Evolutionary conservation across 2,329 filamentous ascomycete genomes (phyloP).

Genomic region (Xylariomycetidae sp.): DNA sequence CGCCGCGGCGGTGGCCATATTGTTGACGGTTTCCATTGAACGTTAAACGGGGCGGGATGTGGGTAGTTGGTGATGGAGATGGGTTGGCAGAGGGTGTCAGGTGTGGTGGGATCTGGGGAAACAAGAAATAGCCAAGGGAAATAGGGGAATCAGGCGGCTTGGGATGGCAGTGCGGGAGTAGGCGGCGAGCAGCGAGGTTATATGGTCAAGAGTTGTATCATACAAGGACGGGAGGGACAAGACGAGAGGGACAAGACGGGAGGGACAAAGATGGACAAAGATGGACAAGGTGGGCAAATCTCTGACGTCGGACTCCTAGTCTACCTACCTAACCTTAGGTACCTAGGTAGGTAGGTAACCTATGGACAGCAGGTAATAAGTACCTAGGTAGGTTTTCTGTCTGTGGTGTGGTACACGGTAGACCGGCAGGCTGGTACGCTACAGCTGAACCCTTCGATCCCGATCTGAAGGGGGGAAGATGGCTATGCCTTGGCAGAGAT

Average conservation of each 20-base stretch:
- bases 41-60: neutral
- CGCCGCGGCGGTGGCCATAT: constrained; percentile 44
- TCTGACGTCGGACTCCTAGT: too few species aligned
- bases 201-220: constrained; percentile 3
- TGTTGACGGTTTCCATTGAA: constrained; percentile 61
- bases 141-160: constrained; percentile 4
- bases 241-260: neutral
- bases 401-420: too few species aligned
- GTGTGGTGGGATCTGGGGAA: constrained; percentile 10
- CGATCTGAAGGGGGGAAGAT: too few species aligned
- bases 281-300: too few species aligned
- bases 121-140: constrained; percentile 9
- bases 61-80: constrained; percentile 8
- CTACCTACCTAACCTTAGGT: too few species aligned
- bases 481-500: too few species aligned
- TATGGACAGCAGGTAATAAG: too few species aligned
- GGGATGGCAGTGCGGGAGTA: too few species aligned
- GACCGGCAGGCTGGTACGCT: too few species aligned
- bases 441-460: too few species aligned
- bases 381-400: too few species aligned
- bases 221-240: neutral
- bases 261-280: too few species aligned
- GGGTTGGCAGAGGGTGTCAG: constrained; percentile 4
- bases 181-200: constrained; percentile 6
- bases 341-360: neutral